phyloP scores from a whole-genome alignment of 495 filamentous ascomycete species.

The Neurospora tetraspora region DNA sequence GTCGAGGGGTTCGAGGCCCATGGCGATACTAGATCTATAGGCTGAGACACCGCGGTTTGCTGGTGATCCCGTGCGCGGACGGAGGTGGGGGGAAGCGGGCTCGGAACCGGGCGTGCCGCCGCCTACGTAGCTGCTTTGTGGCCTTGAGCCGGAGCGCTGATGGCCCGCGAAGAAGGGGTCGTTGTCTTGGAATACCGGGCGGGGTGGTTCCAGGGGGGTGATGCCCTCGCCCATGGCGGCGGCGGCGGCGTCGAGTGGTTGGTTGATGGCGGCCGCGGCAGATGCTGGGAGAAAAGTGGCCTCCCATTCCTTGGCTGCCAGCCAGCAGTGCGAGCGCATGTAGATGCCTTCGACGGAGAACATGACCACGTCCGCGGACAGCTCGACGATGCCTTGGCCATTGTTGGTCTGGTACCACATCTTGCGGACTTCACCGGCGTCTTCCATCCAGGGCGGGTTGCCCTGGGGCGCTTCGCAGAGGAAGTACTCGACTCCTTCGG shows the following conservation, averaged over 20 bases:
- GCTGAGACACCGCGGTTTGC: conserved; percentile 16
- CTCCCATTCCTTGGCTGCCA: conserved; percentile 65
- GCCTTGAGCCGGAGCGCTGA: neutral
- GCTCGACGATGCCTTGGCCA: conserved; percentile 58
- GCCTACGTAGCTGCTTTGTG: neutral
- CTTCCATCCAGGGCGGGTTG: conserved; percentile 75
- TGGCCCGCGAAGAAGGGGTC: neutral
- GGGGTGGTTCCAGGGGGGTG: conserved; percentile 31
- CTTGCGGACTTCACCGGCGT: conserved; percentile 51
- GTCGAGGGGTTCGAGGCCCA: conserved; percentile 35
- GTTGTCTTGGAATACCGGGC: conserved; percentile 14
- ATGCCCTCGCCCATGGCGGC: neutral
- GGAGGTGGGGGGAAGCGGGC: conserved; percentile 20
- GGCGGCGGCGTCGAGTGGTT: neutral
- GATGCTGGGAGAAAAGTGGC: conserved; percentile 6
- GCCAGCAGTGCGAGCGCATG: conserved; percentile 86
- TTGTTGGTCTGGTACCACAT: conserved; percentile 69
- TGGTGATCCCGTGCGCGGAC: conserved; percentile 23
- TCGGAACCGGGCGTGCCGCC: conserved; percentile 9
- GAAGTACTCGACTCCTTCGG: conserved; percentile 87
- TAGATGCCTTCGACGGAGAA: conserved; percentile 87
- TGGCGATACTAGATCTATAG: conserved; percentile 34
- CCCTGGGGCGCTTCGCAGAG: conserved; percentile 83
- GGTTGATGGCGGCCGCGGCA: neutral
- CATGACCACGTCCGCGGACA: conserved; percentile 75